These are phyloP conservation scores for Brettanomyces naardenensis DNA, from an alignment of 805 yeast species.

Conservation along the genomic window DNA sequence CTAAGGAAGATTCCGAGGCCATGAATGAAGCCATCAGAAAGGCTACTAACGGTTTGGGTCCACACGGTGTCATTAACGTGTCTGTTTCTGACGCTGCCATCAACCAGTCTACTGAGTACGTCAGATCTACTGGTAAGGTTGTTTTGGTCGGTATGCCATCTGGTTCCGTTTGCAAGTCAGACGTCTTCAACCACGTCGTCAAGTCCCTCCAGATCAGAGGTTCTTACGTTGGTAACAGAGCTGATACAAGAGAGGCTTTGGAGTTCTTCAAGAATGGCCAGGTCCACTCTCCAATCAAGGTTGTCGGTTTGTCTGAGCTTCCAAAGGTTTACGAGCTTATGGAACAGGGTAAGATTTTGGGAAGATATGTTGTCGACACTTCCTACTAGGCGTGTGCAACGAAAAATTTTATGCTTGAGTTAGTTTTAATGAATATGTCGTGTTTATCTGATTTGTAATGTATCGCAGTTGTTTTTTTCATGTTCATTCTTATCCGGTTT, in stretches of 20 bases:
- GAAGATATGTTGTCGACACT: slow-evolving; percentile 59
- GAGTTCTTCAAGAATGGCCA: slow-evolving; percentile 46
- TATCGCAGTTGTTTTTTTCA: no score
- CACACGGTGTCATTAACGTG: slow-evolving; percentile 45
- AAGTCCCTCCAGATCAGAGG: slow-evolving; percentile 47
- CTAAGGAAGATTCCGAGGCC: slow-evolving; percentile 25
- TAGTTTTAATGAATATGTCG: no score
- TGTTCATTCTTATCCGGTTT: no score
- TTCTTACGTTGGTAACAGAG: slow-evolving; percentile 55
- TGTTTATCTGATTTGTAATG: no score
- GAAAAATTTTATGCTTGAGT: no score
- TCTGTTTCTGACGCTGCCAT: slow-evolving; percentile 45
- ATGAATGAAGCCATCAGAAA: slow-evolving; percentile 31
- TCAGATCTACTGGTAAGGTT: slow-evolving; percentile 48
- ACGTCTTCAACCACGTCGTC: slow-evolving; percentile 48
- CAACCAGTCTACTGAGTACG: slow-evolving; percentile 33
- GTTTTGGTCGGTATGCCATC: slow-evolving; percentile 59
- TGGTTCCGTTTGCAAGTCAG: slow-evolving; percentile 43
- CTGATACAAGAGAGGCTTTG: slow-evolving; percentile 51
- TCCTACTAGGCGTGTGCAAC: slow-evolving; percentile 16
- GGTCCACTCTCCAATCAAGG: slow-evolving; percentile 45
- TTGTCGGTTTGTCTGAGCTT: slow-evolving; percentile 46
- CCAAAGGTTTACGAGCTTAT: slow-evolving; percentile 41
- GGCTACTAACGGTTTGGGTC: slow-evolving; percentile 39
- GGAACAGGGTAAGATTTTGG: slow-evolving; percentile 57